Conservation (phyloP, 1,284 basidiomycete genomes). For the Fomitopsis palustris region DNA sequence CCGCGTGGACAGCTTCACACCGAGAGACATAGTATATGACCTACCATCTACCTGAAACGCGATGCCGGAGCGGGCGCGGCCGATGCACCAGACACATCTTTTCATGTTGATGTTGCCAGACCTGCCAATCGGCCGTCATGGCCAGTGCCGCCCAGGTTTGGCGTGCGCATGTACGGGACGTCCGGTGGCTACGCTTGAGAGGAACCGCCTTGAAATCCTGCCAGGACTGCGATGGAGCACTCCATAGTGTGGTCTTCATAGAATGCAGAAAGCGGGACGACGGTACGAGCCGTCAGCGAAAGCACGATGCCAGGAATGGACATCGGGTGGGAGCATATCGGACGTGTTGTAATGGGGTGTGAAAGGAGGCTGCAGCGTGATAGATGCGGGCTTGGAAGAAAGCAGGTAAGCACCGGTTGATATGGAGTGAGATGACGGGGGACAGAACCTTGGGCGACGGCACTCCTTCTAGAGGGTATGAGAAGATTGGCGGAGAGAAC, state of each 20-base stretch:
- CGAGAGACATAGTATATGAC: neutral
- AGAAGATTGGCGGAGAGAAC: too few species aligned
- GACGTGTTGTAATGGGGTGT: neutral
- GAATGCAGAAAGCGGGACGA: too few species aligned
- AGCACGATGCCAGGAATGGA: too few species aligned
- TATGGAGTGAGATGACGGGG: neutral
- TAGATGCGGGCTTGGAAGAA: neutral
- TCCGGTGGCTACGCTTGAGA: too few species aligned
- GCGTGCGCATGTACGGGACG: too few species aligned
- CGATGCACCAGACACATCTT: neutral
- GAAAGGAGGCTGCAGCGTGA: neutral
- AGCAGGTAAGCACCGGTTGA: neutral
- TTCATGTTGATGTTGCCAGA: neutral
- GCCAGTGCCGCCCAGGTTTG: too few species aligned
- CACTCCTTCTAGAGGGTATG: neutral
- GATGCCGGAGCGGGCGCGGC: neutral
- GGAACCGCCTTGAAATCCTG: too few species aligned
- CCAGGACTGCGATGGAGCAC: too few species aligned
- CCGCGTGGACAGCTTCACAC: too few species aligned
- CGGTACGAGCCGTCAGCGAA: too few species aligned
- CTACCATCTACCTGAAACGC: neutral
- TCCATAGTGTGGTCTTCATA: neutral
- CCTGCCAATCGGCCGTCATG: too few species aligned
- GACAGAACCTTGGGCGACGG: neutral
- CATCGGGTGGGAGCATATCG: neutral